Percentiles rank a stretch among this genome's conserved stretches.
Evolutionary conservation across 176 grass and related monocot genomes (phyloP).

Genomic region (Panicum miliaceum): DNA sequence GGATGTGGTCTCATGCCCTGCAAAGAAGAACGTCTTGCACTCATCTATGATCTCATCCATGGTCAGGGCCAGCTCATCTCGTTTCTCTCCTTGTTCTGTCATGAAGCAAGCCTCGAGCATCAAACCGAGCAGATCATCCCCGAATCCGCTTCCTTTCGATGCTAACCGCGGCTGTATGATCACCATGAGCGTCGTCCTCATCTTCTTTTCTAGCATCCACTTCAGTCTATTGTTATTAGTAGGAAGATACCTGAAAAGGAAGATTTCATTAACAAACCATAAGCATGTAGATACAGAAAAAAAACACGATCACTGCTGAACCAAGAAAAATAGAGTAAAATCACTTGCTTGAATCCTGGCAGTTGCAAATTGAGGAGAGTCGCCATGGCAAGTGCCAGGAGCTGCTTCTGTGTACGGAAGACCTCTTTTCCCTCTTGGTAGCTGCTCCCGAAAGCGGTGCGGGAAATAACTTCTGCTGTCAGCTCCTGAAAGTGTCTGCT

Average conservation of each 20-base stretch:
- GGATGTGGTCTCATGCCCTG: constrained; percentile 66
- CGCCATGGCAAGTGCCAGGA: constrained; percentile 16
- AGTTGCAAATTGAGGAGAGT: constrained; percentile 50
- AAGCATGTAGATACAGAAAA: not conserved
- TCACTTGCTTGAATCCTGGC: constrained; percentile 50
- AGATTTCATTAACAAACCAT: not conserved
- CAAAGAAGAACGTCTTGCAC: constrained; percentile 78
- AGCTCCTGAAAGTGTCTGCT: constrained; percentile 49
- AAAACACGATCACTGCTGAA: not conserved
- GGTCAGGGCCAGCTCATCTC: constrained; percentile 7
- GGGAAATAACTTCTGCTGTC: constrained; percentile 61
- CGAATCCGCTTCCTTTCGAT: constrained; percentile 4
- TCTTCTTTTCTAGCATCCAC: constrained; percentile 54
- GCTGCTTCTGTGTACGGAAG: constrained; percentile 51
- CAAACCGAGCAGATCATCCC: constrained; percentile 53
- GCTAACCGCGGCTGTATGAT: constrained; percentile 47
- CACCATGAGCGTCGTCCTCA: constrained; percentile 28
- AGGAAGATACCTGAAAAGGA: constrained; percentile 50
- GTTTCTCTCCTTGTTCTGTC: constrained; percentile 21
- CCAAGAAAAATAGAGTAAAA: not conserved
- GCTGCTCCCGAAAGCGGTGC: constrained; percentile 55
- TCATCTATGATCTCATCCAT: constrained; percentile 68
- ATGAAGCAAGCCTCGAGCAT: constrained; percentile 53
- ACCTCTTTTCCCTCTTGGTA: constrained; percentile 56
- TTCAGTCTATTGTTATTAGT: constrained; percentile 42